phyloP scores from a whole-genome alignment of 768 basidiomycete species.

The Coprinopsis cinerea region DNA sequence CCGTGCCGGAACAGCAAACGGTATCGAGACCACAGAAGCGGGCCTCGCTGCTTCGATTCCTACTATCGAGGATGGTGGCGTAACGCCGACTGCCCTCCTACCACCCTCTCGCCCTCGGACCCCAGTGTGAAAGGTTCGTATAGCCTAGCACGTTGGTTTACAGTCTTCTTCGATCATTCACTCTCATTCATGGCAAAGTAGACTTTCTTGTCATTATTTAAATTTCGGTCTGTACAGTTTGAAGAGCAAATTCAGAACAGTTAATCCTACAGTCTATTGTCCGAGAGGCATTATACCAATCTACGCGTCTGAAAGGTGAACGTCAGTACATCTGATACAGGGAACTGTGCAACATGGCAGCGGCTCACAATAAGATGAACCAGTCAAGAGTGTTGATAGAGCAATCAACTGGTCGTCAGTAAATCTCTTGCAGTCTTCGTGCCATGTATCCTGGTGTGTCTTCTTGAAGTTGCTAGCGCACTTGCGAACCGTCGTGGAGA shows the following conservation, averaged over 20 bases:
- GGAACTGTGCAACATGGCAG: background rate
- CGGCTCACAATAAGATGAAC: conserved; percentile 74
- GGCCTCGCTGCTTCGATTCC: conserved; percentile 31
- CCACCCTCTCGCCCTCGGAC: conserved; percentile 22
- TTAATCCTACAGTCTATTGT: too few relatives aligned
- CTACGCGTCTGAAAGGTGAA: conserved; percentile 21
- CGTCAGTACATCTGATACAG: background rate
- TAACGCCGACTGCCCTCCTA: conserved; percentile 2
- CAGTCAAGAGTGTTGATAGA: conserved; percentile 77
- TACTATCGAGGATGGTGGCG: conserved; percentile 10
- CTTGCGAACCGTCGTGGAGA: conserved; percentile 76
- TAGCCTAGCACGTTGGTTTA: too few relatives aligned
- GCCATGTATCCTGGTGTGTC: conserved; percentile 87
- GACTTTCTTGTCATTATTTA: too few relatives aligned
- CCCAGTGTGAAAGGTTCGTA: too few relatives aligned
- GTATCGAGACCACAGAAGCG: conserved; percentile 53
- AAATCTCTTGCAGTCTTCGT: conserved; percentile 82
- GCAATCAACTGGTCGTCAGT: conserved; percentile 79
- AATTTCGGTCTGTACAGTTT: too few relatives aligned
- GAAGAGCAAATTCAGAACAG: too few relatives aligned
- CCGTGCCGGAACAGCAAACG: conserved; percentile 57
- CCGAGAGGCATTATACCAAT: too few relatives aligned
- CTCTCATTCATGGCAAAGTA: too few relatives aligned
- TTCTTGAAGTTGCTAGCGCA: conserved; percentile 78
- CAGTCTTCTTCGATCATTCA: too few relatives aligned